These are phyloP conservation scores for Didymella segeticola DNA, from an alignment of 2,329 filamentous ascomycete species.

Conservation along the genomic window DNA sequence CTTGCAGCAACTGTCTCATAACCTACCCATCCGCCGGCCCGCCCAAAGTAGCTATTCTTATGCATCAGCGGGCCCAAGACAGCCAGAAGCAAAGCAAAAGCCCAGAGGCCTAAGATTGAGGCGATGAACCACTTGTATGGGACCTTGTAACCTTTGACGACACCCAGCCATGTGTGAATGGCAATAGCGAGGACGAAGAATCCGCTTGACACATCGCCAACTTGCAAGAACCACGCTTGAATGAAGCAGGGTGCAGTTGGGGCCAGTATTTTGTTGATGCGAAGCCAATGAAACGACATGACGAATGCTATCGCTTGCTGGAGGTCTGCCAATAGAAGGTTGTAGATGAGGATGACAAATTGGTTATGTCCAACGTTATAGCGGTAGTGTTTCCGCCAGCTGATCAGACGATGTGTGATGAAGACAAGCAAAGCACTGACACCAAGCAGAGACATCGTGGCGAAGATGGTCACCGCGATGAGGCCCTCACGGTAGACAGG, in stretches of 20 bases:
- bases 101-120: slow-evolving; percentile 56
- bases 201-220: slow-evolving; percentile 61
- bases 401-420: slow-evolving; percentile 60
- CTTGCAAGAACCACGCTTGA: slow-evolving; percentile 60
- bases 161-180: slow-evolving; percentile 60
- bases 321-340: slow-evolving; percentile 61
- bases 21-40: slow-evolving; percentile 60
- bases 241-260: slow-evolving; percentile 56
- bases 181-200: slow-evolving; percentile 62
- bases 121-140: slow-evolving; percentile 54
- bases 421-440: slow-evolving; percentile 54
- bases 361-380: slow-evolving; percentile 62
- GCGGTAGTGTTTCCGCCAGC: slow-evolving; percentile 57
- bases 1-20: not conserved
- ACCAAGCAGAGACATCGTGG: slow-evolving; percentile 56
- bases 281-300: slow-evolving; percentile 58
- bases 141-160: slow-evolving; percentile 57
- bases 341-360: slow-evolving; percentile 62
- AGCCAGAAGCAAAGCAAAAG: slow-evolving; percentile 54
- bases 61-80: slow-evolving; percentile 55
- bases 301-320: slow-evolving; percentile 60
- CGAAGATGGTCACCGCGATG: slow-evolving; percentile 56
- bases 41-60: slow-evolving; percentile 53
- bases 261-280: slow-evolving; percentile 52
- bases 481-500: slow-evolving; percentile 49